These are phyloP conservation scores for Claviceps digitariae DNA, from an alignment of 2,329 filamentous ascomycete species.

Conservation along the genomic window DNA sequence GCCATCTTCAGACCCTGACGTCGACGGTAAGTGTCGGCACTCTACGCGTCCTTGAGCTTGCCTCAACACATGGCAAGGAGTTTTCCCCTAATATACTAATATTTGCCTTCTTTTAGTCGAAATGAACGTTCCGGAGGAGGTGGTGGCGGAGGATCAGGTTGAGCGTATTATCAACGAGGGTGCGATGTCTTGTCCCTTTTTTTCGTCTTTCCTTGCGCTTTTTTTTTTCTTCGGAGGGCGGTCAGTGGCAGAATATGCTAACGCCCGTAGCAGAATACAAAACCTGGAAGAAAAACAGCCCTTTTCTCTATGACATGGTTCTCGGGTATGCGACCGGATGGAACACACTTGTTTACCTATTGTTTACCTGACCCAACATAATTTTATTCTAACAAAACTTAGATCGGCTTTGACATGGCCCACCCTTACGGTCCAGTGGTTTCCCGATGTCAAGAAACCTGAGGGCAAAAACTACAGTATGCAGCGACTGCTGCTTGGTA, in stretches of 20 bases:
- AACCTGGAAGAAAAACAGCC: slow-evolving; percentile 99
- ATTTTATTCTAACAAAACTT: slow-evolving; percentile 5
- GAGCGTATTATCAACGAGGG: slow-evolving; percentile 92
- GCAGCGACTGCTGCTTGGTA: slow-evolving; percentile 84
- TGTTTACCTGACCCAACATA: too few species aligned
- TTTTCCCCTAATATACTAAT: slow-evolving; percentile 1
- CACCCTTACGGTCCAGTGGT: slow-evolving; percentile 94
- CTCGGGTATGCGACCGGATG: slow-evolving; percentile 43
- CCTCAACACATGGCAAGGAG: background rate
- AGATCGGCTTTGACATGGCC: slow-evolving; percentile 94
- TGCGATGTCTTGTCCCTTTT: slow-evolving; percentile 17
- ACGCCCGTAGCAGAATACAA: slow-evolving; percentile 64
- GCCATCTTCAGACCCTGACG: slow-evolving; percentile 21
- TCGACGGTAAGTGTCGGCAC: slow-evolving; percentile 18
- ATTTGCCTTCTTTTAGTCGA: slow-evolving; percentile 16
- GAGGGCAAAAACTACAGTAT: slow-evolving; percentile 77
- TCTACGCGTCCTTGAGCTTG: background rate
- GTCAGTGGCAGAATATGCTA: background rate
- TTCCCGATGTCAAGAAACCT: slow-evolving; percentile 82
- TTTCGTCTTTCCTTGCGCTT: background rate
- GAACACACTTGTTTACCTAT: background rate
- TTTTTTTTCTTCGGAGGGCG: too few species aligned
- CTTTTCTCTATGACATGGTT: slow-evolving; percentile 97
- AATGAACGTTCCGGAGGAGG: slow-evolving; percentile 48
- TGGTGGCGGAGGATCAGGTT: slow-evolving; percentile 55